Evolutionary conservation across 768 basidiomycete genomes (phyloP), one percentile per base, ranked within the genome.

Genomic region (Calocybe indica): DNA sequence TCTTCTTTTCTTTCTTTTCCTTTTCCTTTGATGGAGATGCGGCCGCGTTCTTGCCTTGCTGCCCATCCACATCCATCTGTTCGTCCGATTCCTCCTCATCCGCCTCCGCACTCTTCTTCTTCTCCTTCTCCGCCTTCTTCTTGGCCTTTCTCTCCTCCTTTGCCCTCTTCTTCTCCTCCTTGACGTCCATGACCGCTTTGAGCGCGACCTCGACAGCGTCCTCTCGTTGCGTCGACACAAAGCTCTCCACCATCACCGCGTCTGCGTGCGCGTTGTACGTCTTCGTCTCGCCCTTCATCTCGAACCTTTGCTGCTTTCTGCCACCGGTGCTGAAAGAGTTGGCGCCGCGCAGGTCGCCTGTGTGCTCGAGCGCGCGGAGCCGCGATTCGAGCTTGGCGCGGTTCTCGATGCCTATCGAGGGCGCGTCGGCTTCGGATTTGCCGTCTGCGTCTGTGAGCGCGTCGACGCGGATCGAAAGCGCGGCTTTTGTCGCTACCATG

Each of bases 401-500:
- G 68, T 92, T 92, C 60, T 92, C 89, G 49, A 98, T 68, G 49
- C 96, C 96, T 62, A 97, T 84, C 57, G 90, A 81, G 1, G 93
- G 83, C 2, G 93, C 88, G 6, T 73, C 66, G 35, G 81, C 71
- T 50, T 87, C 91, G 1, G 90, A 91, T 66, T 97, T 96, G 57
- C 83, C 88, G 50, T 97, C 91, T 7, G 83, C 75, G 52, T 96
- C 92, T 37, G 94, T 87, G 40, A 99, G 84, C 6, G 96, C 96
- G 56, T 99, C 96, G 34, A 98, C 92, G 66, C 96, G 95, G 58
- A 96, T 92, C 5, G 95, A 95, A 10, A 99, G 82, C 1, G 96
- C 90, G 3, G 95, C 85, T 74, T 99, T 99, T 41, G 96, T 98
- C 42, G 96, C 94, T 30, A 98, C 92, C 96, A 99, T 99, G 60